Conservation (phyloP, 805 yeast species). For the Candida qinlingensis region DNA sequence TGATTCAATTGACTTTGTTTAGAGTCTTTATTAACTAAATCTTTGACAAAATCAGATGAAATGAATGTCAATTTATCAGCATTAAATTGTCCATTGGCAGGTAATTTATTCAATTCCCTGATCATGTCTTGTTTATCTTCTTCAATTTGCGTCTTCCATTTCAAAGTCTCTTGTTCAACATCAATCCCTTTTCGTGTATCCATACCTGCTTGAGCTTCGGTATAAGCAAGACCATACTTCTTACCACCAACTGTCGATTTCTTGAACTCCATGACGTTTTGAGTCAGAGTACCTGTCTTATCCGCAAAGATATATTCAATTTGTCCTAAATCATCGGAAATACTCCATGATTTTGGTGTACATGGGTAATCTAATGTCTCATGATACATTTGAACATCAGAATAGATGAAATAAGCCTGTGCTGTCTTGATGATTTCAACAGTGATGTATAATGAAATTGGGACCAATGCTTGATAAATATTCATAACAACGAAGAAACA, state of each 20-base stretch:
- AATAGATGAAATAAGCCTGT: slow-evolving; percentile 74
- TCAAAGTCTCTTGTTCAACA: slow-evolving; percentile 49
- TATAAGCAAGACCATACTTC: slow-evolving; percentile 72
- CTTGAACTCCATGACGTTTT: slow-evolving; percentile 80
- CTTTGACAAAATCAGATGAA: slow-evolving; percentile 58
- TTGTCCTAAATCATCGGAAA: slow-evolving; percentile 81
- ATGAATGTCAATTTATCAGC: slow-evolving; percentile 63
- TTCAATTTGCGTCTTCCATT: slow-evolving; percentile 46
- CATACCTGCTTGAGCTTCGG: slow-evolving; percentile 77
- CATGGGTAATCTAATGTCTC: slow-evolving; percentile 70
- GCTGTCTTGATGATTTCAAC: slow-evolving; percentile 77
- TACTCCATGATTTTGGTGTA: slow-evolving; percentile 79
- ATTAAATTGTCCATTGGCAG: slow-evolving; percentile 35
- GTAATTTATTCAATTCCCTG: slow-evolving; percentile 30
- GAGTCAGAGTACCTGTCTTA: slow-evolving; percentile 80
- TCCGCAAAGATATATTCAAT: slow-evolving; percentile 81
- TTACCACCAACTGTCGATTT: slow-evolving; percentile 72
- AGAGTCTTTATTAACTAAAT: slow-evolving; percentile 41
- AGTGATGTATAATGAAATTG: slow-evolving; percentile 76
- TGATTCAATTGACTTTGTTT: slow-evolving; percentile 53
- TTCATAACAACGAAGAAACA: slow-evolving; percentile 73
- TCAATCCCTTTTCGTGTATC: slow-evolving; percentile 72
- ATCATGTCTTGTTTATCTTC: slow-evolving; percentile 58
- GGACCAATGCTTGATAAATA: slow-evolving; percentile 73
- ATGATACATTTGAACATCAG: slow-evolving; percentile 69